phyloP scores from a whole-genome alignment of 345 rosid genomes.

The Acer campestre region DNA sequence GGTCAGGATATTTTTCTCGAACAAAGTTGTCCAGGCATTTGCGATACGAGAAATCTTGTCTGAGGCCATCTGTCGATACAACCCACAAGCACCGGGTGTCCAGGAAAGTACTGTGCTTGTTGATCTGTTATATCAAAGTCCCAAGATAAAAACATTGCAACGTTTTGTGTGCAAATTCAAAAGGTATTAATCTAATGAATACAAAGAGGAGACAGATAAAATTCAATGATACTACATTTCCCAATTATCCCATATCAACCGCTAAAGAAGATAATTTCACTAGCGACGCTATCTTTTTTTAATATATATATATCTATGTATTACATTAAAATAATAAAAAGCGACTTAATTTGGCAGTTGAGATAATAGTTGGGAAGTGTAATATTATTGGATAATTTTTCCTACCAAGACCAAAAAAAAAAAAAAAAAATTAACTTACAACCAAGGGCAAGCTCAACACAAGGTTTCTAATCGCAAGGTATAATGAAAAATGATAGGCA shows the following conservation, averaged over 20 bases:
- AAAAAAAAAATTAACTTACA: not conserved
- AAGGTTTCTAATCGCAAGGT: not conserved
- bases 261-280: not conserved
- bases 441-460: not conserved
- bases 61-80: slow-evolving; percentile 66
- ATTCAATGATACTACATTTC: not conserved
- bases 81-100: slow-evolving; percentile 77
- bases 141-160: not conserved
- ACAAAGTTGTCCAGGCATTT: slow-evolving; percentile 68
- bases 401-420: not conserved
- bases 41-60: slow-evolving; percentile 77
- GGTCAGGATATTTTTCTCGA: slow-evolving; percentile 58
- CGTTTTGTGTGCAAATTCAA: not conserved
- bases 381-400: not conserved
- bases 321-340: too few species aligned
- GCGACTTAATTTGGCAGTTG: too few species aligned
- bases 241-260: not conserved
- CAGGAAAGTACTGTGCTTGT: slow-evolving; percentile 54
- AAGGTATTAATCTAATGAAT: not conserved
- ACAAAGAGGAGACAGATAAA: not conserved
- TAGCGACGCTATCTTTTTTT: not conserved
- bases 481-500: not conserved
- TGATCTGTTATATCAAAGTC: slow-evolving; percentile 49
- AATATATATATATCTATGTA: too few species aligned
- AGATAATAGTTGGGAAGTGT: not conserved